These are phyloP conservation scores for Cercospora sp. DNA, from an alignment of 2,329 filamentous ascomycete genomes.

Conservation along the genomic window DNA sequence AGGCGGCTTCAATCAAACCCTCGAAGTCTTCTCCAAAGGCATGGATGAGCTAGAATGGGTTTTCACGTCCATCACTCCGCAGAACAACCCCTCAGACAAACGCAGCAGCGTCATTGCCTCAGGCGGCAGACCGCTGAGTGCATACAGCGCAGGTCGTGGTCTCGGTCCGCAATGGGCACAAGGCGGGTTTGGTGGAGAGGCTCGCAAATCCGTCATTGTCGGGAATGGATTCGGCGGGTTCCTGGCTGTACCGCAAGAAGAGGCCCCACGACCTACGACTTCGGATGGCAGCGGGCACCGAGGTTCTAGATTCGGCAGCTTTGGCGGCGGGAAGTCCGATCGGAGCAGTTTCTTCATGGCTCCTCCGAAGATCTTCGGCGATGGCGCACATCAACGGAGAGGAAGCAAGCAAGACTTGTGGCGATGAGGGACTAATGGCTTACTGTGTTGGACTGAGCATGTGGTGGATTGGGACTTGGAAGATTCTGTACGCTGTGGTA, in stretches of 20 bases:
- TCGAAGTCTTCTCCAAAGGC: conserved; percentile 67
- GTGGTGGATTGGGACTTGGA: neutral
- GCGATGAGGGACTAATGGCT: conserved; percentile 26
- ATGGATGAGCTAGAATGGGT: conserved; percentile 68
- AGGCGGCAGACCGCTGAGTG: conserved; percentile 47
- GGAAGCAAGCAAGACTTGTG: conserved; percentile 40
- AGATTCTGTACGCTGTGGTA: neutral
- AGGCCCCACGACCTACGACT: conserved; percentile 39
- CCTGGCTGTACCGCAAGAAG: conserved; percentile 61
- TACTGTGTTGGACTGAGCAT: neutral
- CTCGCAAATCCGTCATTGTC: conserved; percentile 62
- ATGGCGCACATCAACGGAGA: conserved; percentile 30
- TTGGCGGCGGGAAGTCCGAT: conserved; percentile 13
- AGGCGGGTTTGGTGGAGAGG: conserved; percentile 52
- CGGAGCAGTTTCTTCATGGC: conserved; percentile 33
- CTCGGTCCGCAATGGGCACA: conserved; percentile 56
- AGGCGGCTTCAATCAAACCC: conserved; percentile 52
- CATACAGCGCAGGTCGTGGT: conserved; percentile 49
- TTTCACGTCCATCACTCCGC: conserved; percentile 61
- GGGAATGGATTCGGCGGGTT: conserved; percentile 68
- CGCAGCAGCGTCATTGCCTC: conserved; percentile 29
- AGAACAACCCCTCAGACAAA: conserved; percentile 41
- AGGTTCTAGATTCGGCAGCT: conserved; percentile 23
- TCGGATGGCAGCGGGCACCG: conserved; percentile 26
- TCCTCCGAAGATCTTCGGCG: conserved; percentile 34